Conservation (phyloP, 352 stramenopile species). For the Phytophthora fragariaefolia region DNA sequence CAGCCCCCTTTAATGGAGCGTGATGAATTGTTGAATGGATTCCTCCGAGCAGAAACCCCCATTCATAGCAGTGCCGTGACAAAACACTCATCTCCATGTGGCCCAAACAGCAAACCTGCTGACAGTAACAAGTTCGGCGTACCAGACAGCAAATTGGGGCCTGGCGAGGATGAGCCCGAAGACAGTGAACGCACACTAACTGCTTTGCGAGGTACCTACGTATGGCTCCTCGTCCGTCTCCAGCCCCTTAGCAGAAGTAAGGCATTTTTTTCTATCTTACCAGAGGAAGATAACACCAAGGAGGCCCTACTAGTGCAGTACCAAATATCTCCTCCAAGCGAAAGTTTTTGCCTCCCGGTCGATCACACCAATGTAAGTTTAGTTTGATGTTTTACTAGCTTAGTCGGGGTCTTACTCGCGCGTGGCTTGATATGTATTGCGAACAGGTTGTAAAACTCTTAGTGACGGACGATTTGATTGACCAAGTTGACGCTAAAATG, state of each 20-base stretch:
- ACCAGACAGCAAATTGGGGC: constrained; percentile 16
- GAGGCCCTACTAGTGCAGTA: constrained; percentile 54
- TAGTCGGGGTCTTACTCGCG: no score
- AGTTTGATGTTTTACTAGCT: background rate
- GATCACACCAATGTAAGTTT: constrained; percentile 61
- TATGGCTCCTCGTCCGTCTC: constrained; percentile 58
- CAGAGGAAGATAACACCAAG: background rate
- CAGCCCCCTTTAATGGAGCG: constrained; percentile 42
- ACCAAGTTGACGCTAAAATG: constrained; percentile 42
- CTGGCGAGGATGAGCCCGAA: constrained; percentile 3
- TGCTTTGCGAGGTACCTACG: constrained; percentile 41
- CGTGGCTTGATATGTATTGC: no score
- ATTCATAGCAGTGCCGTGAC: constrained; percentile 11
- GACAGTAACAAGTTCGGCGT: constrained; percentile 12
- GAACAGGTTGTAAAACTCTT: constrained; percentile 54
- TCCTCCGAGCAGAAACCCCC: constrained; percentile 43
- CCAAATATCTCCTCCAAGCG: constrained; percentile 53
- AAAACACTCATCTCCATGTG: background rate
- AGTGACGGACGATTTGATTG: constrained; percentile 61
- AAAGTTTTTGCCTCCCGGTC: constrained; percentile 58
- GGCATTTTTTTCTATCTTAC: background rate
- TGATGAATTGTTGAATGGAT: constrained; percentile 37
- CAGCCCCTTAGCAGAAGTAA: constrained; percentile 31
- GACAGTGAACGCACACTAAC: constrained; percentile 19
- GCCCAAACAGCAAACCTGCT: background rate